These are phyloP conservation scores for Chaetoceros muelleri DNA, from an alignment of 108 stramenopile genomes.

Conservation along the genomic window DNA sequence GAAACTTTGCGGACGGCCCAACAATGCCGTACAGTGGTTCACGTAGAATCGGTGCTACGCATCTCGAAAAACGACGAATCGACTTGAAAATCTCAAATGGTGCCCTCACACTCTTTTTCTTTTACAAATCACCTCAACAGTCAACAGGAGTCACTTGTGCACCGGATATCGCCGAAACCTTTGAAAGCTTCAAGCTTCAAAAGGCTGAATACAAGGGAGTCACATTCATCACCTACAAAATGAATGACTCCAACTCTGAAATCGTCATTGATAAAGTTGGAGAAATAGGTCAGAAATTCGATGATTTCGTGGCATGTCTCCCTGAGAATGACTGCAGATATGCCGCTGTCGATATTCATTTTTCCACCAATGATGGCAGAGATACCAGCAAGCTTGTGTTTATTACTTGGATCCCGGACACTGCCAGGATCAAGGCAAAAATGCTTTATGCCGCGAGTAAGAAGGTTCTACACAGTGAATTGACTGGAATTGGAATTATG, in stretches of 20 bases:
- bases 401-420: conserved; percentile 92
- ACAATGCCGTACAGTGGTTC: too few species aligned
- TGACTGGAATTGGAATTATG: conserved; percentile 78
- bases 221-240: conserved; percentile 67
- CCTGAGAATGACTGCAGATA: conserved; percentile 90
- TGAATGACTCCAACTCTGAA: conserved; percentile 62
- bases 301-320: conserved; percentile 68
- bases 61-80: too few species aligned
- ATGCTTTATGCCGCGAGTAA: conserved; percentile 94
- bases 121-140: conserved; percentile 19
- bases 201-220: conserved; percentile 60
- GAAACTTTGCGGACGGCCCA: too few species aligned
- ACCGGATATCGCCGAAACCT: conserved; percentile 57
- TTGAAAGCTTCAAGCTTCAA: conserved; percentile 75
- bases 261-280: conserved; percentile 68
- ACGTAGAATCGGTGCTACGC: too few species aligned
- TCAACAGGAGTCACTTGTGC: conserved; percentile 74
- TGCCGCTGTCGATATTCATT: conserved; percentile 86
- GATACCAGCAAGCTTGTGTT: conserved; percentile 88
- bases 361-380: conserved; percentile 78
- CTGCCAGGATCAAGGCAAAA: conserved; percentile 73
- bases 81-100: too few species aligned
- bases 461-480: conserved; percentile 79
- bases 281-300: conserved; percentile 46
- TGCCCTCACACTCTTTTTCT: conserved; percentile 4